phyloP scores from a whole-genome alignment of 106 monocot genomes.

The Apostasia shenzhenica region DNA sequence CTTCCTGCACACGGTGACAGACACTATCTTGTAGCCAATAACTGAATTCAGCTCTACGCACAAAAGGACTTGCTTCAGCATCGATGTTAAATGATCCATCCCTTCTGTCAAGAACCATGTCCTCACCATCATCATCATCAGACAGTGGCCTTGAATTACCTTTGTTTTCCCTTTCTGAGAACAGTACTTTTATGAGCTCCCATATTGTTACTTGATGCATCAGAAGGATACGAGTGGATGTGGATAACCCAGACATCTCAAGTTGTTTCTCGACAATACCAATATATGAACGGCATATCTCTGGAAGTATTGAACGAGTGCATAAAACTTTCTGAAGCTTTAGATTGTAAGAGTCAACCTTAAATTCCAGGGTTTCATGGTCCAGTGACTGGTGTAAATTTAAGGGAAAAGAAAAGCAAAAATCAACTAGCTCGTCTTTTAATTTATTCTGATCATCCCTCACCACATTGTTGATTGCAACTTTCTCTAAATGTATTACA shows the following conservation, averaged over 20 bases:
- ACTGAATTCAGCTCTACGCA: conserved; percentile 90
- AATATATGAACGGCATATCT: conserved; percentile 71
- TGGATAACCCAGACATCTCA: conserved; percentile 50
- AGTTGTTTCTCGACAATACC: conserved; percentile 73
- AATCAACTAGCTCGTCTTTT: conserved; percentile 68
- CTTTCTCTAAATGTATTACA: conserved; percentile 62
- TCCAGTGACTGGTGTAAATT: conserved; percentile 73
- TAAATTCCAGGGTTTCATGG: conserved; percentile 44
- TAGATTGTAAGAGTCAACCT: conserved; percentile 27
- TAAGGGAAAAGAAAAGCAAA: conserved; percentile 58
- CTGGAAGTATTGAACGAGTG: conserved; percentile 40
- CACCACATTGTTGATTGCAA: conserved; percentile 54
- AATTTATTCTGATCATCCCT: conserved; percentile 74
- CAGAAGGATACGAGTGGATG: conserved; percentile 58
- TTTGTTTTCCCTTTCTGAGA: conserved; percentile 52
- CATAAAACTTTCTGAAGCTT: conserved; percentile 69
- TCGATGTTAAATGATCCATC: conserved; percentile 53
- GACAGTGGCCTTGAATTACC: conserved; percentile 19
- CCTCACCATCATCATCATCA: conserved; percentile 45
- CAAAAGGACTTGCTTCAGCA: conserved; percentile 50
- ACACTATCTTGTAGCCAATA: conserved; percentile 94
- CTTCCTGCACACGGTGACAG: conserved; percentile 79
- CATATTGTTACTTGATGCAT: conserved; percentile 88
- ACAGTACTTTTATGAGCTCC: conserved; percentile 88
- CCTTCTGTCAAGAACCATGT: conserved; percentile 78